Conservation (phyloP, 345 rosid genomes). For the Lepidium aucheri region DNA sequence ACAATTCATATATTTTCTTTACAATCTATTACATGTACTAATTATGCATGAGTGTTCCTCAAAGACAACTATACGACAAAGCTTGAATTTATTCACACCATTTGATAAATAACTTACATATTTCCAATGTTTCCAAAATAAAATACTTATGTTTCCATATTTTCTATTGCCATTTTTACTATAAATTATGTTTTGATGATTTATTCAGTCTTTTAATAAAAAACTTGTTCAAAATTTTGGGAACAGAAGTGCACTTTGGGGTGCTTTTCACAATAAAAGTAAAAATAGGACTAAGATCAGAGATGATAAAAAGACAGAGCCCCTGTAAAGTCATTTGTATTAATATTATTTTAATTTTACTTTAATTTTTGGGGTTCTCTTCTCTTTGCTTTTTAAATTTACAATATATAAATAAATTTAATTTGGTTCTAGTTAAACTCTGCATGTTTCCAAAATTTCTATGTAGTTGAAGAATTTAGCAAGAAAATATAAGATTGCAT, state of each 20-base stretch:
- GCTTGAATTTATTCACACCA: slow-evolving; percentile 10
- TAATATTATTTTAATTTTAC: background rate
- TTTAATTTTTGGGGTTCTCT: background rate
- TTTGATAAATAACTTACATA: background rate
- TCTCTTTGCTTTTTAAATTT: background rate
- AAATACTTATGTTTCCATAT: background rate
- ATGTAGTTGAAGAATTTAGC: background rate
- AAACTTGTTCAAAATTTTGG: slow-evolving; percentile 27
- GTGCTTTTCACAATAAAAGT: slow-evolving; percentile 28
- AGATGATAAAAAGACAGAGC: slow-evolving; percentile 23
- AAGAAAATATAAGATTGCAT: background rate
- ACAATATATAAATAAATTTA: background rate
- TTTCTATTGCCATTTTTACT: background rate
- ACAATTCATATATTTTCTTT: slow-evolving; percentile 1
- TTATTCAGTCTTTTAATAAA: slow-evolving; percentile 12
- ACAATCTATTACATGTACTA: slow-evolving; percentile 11
- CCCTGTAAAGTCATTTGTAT: slow-evolving; percentile 22
- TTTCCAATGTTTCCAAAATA: background rate
- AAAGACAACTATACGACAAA: slow-evolving; percentile 47
- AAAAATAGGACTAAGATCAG: slow-evolving; percentile 27
- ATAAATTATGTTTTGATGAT: slow-evolving; percentile 22
- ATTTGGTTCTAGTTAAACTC: slow-evolving; percentile 14
- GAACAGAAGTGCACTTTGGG: slow-evolving; percentile 31
- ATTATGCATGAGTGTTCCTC: background rate
- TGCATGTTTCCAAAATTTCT: background rate